Percentiles rank a stretch among this genome's conserved stretches.
Evolutionary conservation across 371 early-diverging fungal genomes (phyloP).

Genomic region (Mucor racemosus): DNA sequence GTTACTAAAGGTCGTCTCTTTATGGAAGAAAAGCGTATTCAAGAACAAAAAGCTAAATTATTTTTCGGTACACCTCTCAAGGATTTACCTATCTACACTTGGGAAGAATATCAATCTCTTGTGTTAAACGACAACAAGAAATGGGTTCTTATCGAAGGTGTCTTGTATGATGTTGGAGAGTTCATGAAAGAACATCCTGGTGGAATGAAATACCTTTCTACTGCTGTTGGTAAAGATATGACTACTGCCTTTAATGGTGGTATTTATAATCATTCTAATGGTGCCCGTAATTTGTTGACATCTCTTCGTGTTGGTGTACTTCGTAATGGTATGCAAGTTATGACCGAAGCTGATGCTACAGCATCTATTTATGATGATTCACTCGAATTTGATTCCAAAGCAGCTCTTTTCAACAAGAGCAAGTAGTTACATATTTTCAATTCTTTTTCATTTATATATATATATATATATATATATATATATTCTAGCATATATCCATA

Average conservation of each 20-base stretch:
- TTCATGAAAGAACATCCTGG: slow-evolving; percentile 94
- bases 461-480: background rate
- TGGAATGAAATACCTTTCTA: slow-evolving; percentile 78
- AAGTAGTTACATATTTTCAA: slow-evolving; percentile 4
- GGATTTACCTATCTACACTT: slow-evolving; percentile 75
- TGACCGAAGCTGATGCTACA: slow-evolving; percentile 38
- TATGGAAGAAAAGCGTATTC: slow-evolving; percentile 85
- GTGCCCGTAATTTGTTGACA: slow-evolving; percentile 80
- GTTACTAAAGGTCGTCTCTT: slow-evolving; percentile 82
- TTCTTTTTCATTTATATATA: background rate
- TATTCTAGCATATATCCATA: slow-evolving; percentile 12
- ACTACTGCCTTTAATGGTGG: slow-evolving; percentile 88
- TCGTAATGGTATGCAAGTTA: slow-evolving; percentile 59
- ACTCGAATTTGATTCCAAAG: slow-evolving; percentile 30
- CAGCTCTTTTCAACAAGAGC: slow-evolving; percentile 33
- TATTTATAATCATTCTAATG: slow-evolving; percentile 85
- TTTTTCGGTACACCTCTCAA: slow-evolving; percentile 77
- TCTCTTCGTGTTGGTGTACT: slow-evolving; percentile 76
- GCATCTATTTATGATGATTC: slow-evolving; percentile 27
- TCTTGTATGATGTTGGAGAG: slow-evolving; percentile 87
- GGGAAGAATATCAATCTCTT: slow-evolving; percentile 73
- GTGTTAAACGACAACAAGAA: slow-evolving; percentile 67
- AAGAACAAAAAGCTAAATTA: slow-evolving; percentile 60
- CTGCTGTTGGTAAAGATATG: slow-evolving; percentile 84
- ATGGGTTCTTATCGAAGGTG: slow-evolving; percentile 88